Evolutionary conservation across 345 rosid genomes (phyloP), one percentile per base, ranked within the genome.

Genomic region (Eucalyptus decipiens): DNA sequence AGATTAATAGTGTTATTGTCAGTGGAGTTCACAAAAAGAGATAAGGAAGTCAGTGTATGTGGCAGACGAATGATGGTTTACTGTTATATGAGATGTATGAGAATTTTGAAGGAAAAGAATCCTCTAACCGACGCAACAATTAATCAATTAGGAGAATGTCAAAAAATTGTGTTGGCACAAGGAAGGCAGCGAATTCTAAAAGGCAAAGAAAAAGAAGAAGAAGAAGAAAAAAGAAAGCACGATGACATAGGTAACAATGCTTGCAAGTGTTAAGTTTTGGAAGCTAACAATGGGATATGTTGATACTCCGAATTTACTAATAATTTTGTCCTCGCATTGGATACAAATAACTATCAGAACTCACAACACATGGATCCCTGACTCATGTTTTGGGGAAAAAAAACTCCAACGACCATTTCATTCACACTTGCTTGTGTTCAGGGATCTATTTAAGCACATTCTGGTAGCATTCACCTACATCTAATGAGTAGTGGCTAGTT

Each of bases 1-100:
- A 90, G 85, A 86, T 89, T 87, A 87, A 93, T 85, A 67, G 91
- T 86, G 87, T 90, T 34, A 80, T 72, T n/a, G 45, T 72, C 81
- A 37, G 19, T 37, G 45, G 89, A 87, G 83, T 91, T 37, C 45
- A 72, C 45, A 72, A 37, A 72, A 72, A 37, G 12, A 72, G 28
- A 37, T 37, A 72, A 72, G 45, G 45, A 72, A 11, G 81, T 37
- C 81, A 21, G 45, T 37, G 81, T 72, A 19, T 42, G 3, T 37
- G 81, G 15, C 45, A 72, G 45, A 37, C 45, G 6, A 72, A 37
- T 72, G 42, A 37, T 34, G 45, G 26, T 72, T 34, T 32, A 17
- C 45, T 19, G 45, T 72, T 37, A 72, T 6, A 72, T 72, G 81
- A 72, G 81, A 72, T 37, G 81, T 19, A 72, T 19, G 81, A 34